These are phyloP conservation scores for Cystofilobasidium ferigula DNA, from an alignment of 768 basidiomycete genomes.

Conservation along the genomic window DNA sequence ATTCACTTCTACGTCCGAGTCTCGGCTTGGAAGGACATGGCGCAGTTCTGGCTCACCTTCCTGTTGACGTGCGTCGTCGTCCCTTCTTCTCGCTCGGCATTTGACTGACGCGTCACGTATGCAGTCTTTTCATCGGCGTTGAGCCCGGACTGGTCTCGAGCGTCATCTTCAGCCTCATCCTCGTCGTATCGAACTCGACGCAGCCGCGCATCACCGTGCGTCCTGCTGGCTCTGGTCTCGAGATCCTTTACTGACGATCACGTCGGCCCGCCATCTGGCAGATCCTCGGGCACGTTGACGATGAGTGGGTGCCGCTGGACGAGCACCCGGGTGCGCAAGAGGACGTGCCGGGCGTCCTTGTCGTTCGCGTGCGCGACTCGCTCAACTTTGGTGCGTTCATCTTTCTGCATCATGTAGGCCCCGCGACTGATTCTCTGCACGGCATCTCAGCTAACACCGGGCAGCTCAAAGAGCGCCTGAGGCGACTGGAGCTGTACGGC, in stretches of 20 bases:
- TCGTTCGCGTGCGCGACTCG: constrained; percentile 78
- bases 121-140: constrained; percentile 66
- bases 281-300: constrained; percentile 78
- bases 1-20: constrained; percentile 59
- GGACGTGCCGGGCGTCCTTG: constrained; percentile 65
- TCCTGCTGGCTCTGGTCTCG: not conserved
- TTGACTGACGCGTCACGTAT: no score
- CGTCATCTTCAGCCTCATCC: constrained; percentile 70
- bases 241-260: not conserved
- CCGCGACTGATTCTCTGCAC: not conserved
- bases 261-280: constrained; percentile 30
- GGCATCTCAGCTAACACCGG: constrained; percentile 68
- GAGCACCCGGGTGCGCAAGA: constrained; percentile 77
- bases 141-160: constrained; percentile 87
- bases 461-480: constrained; percentile 61
- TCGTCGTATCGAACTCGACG: constrained; percentile 83
- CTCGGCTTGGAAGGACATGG: constrained; percentile 72
- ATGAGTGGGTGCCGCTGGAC: constrained; percentile 78
- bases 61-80: constrained; percentile 46
- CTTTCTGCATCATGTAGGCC: not conserved
- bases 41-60: constrained; percentile 80
- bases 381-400: constrained; percentile 66
- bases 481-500: constrained; percentile 85
- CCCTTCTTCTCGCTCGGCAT: no score
- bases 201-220: constrained; percentile 59